A percentile compares a stretch with the other conserved stretches of the same genome.
phyloP scores from a whole-genome alignment of 1,139 yeast species.

The Casaregolazyma lundiana region DNA sequence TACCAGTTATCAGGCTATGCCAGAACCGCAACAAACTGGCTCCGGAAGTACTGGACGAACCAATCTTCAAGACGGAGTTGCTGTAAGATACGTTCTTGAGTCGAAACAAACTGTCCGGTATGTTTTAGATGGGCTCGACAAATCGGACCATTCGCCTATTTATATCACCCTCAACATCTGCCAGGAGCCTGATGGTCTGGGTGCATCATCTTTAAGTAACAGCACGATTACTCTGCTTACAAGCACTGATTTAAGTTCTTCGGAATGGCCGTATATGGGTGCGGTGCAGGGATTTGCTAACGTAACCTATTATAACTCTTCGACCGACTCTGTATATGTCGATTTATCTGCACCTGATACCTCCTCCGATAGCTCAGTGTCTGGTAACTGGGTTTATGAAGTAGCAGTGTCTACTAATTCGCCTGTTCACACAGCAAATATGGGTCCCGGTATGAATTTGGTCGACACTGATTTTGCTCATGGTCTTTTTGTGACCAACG shows the following conservation, averaged over 20 bases:
- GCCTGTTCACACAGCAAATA: conserved; percentile 68
- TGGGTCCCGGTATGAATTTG: conserved; percentile 51
- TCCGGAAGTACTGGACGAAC: conserved; percentile 15
- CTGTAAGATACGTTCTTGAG: conserved; percentile 24
- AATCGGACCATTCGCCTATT: conserved; percentile 10
- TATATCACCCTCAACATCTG: conserved; percentile 24
- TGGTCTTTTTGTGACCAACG: conserved; percentile 66
- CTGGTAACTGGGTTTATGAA: conserved; percentile 43
- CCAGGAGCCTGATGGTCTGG: conserved; percentile 9
- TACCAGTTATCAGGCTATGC: neutral
- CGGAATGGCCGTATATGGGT: conserved; percentile 12
- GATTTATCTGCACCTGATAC: conserved; percentile 22
- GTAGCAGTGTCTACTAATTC: conserved; percentile 66
- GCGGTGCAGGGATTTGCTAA: conserved; percentile 26
- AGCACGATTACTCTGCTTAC: conserved; percentile 18
- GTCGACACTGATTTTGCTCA: conserved; percentile 72
- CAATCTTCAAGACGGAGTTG: conserved; percentile 19
- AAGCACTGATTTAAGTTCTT: conserved; percentile 1
- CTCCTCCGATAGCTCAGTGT: conserved; percentile 2
- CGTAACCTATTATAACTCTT: conserved; percentile 18
- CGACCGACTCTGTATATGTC: conserved; percentile 16
- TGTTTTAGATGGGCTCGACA: conserved; percentile 14
- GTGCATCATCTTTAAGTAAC: neutral
- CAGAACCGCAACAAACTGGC: neutral
- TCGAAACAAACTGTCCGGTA: conserved; percentile 30